Evolutionary conservation across 306 rosid species (phyloP).

Genomic region (Prosopis cineraria): DNA sequence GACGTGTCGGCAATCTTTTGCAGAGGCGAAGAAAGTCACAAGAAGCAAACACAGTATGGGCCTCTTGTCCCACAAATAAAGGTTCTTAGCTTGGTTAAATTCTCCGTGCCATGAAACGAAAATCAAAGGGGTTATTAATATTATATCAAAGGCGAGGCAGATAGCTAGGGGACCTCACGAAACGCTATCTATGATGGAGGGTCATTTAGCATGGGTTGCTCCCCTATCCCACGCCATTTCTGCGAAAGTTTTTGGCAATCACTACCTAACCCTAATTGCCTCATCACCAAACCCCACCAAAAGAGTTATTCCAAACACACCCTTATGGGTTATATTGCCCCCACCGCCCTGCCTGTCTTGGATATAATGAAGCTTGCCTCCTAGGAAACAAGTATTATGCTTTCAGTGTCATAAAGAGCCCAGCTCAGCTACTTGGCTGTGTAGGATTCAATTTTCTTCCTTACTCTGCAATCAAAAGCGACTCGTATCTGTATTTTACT

Average conservation of each 20-base stretch:
- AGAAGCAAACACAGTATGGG: conserved; percentile 38
- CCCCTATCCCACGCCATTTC: conserved; percentile 43
- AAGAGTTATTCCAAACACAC: conserved; percentile 46
- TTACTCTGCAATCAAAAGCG: background rate
- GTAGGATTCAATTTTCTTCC: background rate
- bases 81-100: background rate
- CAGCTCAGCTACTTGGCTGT: background rate
- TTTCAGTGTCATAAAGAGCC: background rate
- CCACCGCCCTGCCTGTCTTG: conserved; percentile 33
- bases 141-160: conserved; percentile 27
- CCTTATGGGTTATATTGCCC: conserved; percentile 33
- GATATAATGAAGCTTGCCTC: conserved; percentile 42
- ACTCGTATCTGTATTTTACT: background rate
- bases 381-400: conserved; percentile 49
- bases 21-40: conserved; percentile 27
- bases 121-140: no score
- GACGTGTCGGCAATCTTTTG: conserved; percentile 15
- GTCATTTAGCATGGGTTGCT: conserved; percentile 63
- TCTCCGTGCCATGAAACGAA: background rate
- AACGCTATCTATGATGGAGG: conserved; percentile 42
- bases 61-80: conserved; percentile 26
- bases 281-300: conserved; percentile 27
- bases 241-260: conserved; percentile 29
- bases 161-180: conserved; percentile 44
- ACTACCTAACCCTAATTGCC: conserved; percentile 42